A percentile compares a stretch with the other conserved stretches of the same genome.
Conservation (phyloP, 352 stramenopile species). For the Globisporangium yorkense region DNA sequence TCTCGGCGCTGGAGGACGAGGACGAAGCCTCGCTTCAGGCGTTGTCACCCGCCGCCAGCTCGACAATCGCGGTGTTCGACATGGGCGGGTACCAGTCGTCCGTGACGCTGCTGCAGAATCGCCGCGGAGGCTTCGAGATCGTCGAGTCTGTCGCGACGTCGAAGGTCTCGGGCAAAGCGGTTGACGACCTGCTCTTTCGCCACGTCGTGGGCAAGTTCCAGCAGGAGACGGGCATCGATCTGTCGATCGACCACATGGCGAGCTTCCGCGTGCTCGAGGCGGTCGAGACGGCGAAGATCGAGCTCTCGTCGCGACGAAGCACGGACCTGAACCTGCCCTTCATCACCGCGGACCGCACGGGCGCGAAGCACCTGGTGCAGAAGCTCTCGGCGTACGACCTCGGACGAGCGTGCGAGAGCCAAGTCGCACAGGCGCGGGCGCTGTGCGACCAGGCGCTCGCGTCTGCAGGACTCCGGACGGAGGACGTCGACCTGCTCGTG, state of each 20-base stretch:
- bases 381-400: slow-evolving; percentile 54
- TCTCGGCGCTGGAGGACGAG: slow-evolving; percentile 24
- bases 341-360: slow-evolving; percentile 62
- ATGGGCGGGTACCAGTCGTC: slow-evolving; percentile 60
- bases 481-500: slow-evolving; percentile 42
- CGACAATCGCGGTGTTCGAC: slow-evolving; percentile 54
- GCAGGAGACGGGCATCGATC: slow-evolving; percentile 48
- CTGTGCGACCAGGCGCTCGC: slow-evolving; percentile 34
- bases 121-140: slow-evolving; percentile 25
- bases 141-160: slow-evolving; percentile 29
- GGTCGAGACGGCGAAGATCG: slow-evolving; percentile 63
- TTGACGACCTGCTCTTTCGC: slow-evolving; percentile 50
- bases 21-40: background rate
- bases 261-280: slow-evolving; percentile 65
- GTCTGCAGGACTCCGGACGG: slow-evolving; percentile 25
- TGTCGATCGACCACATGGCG: slow-evolving; percentile 65
- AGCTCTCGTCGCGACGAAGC: slow-evolving; percentile 44
- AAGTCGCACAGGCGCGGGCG: slow-evolving; percentile 21
- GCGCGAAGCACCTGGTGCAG: slow-evolving; percentile 68
- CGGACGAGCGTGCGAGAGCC: slow-evolving; percentile 30
- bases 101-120: slow-evolving; percentile 41
- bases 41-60: slow-evolving; percentile 5
- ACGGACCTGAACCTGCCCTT: slow-evolving; percentile 75
- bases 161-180: slow-evolving; percentile 28
- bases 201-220: slow-evolving; percentile 51